These are phyloP conservation scores for Solanum gandarillasii DNA, from an alignment of 257 asterid species.

Conservation along the genomic window DNA sequence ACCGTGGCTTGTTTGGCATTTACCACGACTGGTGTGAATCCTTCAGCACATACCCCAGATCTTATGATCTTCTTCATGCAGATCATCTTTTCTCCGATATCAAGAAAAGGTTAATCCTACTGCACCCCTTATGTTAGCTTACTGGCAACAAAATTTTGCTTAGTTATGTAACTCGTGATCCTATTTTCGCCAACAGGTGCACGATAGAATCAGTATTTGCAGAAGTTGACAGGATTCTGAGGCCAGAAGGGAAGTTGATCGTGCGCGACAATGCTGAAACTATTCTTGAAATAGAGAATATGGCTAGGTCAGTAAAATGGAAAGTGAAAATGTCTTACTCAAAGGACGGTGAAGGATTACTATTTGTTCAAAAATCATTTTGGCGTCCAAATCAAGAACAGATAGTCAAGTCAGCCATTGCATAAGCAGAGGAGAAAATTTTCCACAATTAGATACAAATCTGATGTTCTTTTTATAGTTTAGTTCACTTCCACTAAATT, in stretches of 20 bases:
- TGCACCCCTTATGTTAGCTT: neutral
- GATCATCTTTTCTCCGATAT: conserved; percentile 10
- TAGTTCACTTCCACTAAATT: neutral
- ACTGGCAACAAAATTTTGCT: neutral
- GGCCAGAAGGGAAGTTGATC: conserved; percentile 9
- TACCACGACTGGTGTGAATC: conserved; percentile 17
- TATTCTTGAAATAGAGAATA: conserved; percentile 6
- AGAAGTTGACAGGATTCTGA: conserved; percentile 12
- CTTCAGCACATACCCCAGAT: conserved; percentile 12
- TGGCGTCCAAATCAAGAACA: conserved; percentile 10
- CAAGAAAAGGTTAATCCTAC: neutral
- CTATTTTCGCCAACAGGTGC: neutral
- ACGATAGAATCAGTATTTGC: conserved; percentile 1
- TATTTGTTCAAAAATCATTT: conserved; percentile 5
- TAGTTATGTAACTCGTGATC: neutral
- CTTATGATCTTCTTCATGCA: conserved; percentile 12
- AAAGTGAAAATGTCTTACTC: conserved; percentile 6
- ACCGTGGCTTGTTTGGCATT: conserved; percentile 12
- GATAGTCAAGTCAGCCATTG: conserved; percentile 4
- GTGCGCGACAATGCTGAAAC: conserved; percentile 12
- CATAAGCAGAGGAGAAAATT: neutral
- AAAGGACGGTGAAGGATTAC: conserved; percentile 8
- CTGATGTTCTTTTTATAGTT: neutral
- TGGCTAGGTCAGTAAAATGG: conserved; percentile 6
- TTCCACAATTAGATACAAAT: neutral